Base-by-base conservation (phyloP, 169 alveolate species). In the Plasmodium malariae region DNA sequence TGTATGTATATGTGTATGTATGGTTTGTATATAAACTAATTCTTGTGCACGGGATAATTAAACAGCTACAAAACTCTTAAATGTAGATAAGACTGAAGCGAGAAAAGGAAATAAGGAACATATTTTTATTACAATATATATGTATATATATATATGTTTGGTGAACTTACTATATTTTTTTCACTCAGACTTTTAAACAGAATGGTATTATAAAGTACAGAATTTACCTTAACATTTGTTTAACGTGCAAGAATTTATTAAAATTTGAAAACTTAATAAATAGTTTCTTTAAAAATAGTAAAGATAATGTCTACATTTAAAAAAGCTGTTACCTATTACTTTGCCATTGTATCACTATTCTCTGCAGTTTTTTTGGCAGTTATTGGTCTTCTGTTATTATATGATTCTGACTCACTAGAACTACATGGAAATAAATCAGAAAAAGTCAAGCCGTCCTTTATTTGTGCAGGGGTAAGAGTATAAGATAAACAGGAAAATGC, bases 381-480 rank as follows among this genome's bases (percentile, higher is more conserved):
- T 37, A 40, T 76, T 76, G 89, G 89, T 37, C 68, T 76, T 24
- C 24, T 76, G 89, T 51, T 76, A 45, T 48, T 76, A 68, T 63
- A 63, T 76, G 89, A 76, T 54, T 76, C 89, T 45, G 78, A 76
- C 19, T 76, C 89, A n/a, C 21, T 76, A 68, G 89, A 76, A 43
- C 60, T 76, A 49, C 89, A 76, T 67, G 89, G 89, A 51, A 45
- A 76, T 45, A 76, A 60, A 34, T 45, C 78, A 19, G 89, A 76
- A 68, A 76, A 76, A 34, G 89, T 62, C 30, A 60, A 62, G 30
- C 89, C 89, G 14, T 76, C 89, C 5, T 76, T 76, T 49, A 76
- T 76, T 76, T 60, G 89, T 24, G 89, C 89, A 28, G 89, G 89
- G 76, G 89, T 76, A 76, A 76, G 89, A 34, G n/a, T 21, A n/a